Evolutionary conservation across 345 rosid genomes (phyloP).

Genomic region (Passiflora organensis): DNA sequence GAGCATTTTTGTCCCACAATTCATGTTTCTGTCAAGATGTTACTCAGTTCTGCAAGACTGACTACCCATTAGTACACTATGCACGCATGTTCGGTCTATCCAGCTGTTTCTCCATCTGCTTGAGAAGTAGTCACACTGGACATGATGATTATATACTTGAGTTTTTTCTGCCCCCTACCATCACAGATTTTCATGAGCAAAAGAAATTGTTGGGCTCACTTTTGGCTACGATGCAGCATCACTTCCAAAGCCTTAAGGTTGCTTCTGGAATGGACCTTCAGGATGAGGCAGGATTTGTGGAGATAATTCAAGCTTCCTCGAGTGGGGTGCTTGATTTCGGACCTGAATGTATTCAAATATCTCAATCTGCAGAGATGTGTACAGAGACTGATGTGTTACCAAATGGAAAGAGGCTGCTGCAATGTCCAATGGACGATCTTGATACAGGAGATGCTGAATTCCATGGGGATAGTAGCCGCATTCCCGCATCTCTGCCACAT

Average conservation of each 20-base stretch:
- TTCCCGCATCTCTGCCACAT: constrained; percentile 28
- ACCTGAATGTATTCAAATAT: constrained; percentile 40
- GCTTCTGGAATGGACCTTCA: constrained; percentile 61
- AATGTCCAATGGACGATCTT: constrained; percentile 29
- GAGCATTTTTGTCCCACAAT: constrained; percentile 66
- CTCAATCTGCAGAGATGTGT: constrained; percentile 33
- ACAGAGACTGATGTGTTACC: constrained; percentile 22
- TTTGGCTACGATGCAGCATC: constrained; percentile 70
- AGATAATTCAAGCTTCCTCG: constrained; percentile 51
- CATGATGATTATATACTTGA: constrained; percentile 84
- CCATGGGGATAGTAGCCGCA: constrained; percentile 24
- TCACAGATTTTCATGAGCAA: constrained; percentile 43
- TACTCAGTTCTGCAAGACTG: constrained; percentile 70
- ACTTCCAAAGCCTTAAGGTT: constrained; percentile 68
- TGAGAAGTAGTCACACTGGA: constrained; percentile 67
- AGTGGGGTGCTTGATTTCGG: constrained; percentile 42
- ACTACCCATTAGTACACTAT: constrained; percentile 92
- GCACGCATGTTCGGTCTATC: constrained; percentile 83
- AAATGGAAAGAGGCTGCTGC: constrained; percentile 17
- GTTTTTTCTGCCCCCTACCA: constrained; percentile 66
- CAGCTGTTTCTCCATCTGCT: constrained; percentile 75
- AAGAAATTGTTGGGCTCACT: constrained; percentile 55
- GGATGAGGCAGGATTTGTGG: constrained; percentile 50
- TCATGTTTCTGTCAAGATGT: constrained; percentile 72
- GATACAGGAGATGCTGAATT: constrained; percentile 19